A percentile compares a stretch with the other conserved stretches of the same genome.
Evolutionary conservation across 345 rosid genomes (phyloP).

Genomic region (Theobroma cacao): DNA sequence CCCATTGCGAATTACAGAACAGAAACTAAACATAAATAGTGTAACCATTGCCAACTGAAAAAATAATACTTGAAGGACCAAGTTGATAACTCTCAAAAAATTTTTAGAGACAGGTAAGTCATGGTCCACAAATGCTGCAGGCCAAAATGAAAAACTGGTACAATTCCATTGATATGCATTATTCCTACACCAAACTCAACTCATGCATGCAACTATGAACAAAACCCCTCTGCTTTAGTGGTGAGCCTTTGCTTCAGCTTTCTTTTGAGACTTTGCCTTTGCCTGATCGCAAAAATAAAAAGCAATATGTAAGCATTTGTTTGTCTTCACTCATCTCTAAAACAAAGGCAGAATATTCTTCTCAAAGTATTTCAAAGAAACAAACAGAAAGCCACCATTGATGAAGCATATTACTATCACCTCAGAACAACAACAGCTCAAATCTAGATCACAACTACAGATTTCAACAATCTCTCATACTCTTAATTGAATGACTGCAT

Average conservation of each 20-base stretch:
- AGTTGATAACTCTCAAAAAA: constrained; percentile 10
- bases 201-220: constrained; percentile 13
- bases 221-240: constrained; percentile 31
- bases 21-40: not conserved
- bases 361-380: not conserved
- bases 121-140: constrained; percentile 18
- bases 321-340: not conserved
- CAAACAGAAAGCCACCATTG: not conserved
- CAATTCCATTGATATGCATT: constrained; percentile 21
- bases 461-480: not conserved
- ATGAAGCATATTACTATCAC: not conserved
- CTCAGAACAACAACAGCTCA: not conserved
- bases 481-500: not conserved
- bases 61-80: not conserved
- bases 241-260: constrained; percentile 61
- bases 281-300: constrained; percentile 28
- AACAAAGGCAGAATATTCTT: not conserved
- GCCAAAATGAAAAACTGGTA: constrained; percentile 13
- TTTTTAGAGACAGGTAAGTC: not conserved
- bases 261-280: constrained; percentile 52
- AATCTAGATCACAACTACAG: not conserved
- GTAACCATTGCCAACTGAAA: not conserved
- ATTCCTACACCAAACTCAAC: constrained; percentile 29
- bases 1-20: not conserved
- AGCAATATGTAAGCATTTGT: constrained; percentile 6